A percentile compares a stretch with the other conserved stretches of the same genome.
These are phyloP conservation scores for Cryphonectria parasitica DNA, from an alignment of 2,329 filamentous ascomycete species.

Conservation along the genomic window DNA sequence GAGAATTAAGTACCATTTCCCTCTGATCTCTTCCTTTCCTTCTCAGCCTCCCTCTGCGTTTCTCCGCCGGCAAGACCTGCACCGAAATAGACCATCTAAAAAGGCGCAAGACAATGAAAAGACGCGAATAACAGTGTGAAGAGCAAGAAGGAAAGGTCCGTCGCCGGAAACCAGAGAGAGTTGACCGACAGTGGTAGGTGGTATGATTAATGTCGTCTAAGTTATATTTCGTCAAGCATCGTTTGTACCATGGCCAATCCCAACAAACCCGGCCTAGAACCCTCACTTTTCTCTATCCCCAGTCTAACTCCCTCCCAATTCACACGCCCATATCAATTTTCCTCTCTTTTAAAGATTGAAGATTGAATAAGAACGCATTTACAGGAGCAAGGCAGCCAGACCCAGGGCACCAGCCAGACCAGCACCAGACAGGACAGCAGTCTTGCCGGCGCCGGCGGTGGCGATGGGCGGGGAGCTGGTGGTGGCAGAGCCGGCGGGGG, in stretches of 20 bases:
- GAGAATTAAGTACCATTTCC: constrained; percentile 26
- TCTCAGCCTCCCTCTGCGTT: constrained; percentile 12
- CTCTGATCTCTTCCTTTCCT: not conserved
- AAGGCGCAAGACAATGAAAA: too few relatives aligned
- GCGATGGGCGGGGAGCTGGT: constrained; percentile 51
- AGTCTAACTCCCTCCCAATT: too few relatives aligned
- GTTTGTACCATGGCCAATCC: not conserved
- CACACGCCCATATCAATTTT: not conserved
- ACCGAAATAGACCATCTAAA: not conserved
- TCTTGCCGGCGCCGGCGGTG: constrained; percentile 61
- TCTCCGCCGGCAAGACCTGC: constrained; percentile 1
- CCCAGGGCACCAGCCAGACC: constrained; percentile 64
- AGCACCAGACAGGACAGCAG: constrained; percentile 59
- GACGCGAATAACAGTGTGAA: too few relatives aligned
- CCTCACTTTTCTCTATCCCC: too few relatives aligned
- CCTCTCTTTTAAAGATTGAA: not conserved
- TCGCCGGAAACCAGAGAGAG: not conserved
- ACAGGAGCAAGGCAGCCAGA: constrained; percentile 62
- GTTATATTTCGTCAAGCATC: not conserved
- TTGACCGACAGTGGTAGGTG: not conserved
- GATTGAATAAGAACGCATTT: constrained; percentile 38
- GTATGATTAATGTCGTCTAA: not conserved
- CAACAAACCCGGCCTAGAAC: not conserved
- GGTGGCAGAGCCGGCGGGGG: constrained; percentile 33
- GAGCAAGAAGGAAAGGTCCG: constrained; percentile 17